Base-by-base conservation (phyloP, 2,329 filamentous ascomycete genomes). In the Westerdykella ornata region DNA sequence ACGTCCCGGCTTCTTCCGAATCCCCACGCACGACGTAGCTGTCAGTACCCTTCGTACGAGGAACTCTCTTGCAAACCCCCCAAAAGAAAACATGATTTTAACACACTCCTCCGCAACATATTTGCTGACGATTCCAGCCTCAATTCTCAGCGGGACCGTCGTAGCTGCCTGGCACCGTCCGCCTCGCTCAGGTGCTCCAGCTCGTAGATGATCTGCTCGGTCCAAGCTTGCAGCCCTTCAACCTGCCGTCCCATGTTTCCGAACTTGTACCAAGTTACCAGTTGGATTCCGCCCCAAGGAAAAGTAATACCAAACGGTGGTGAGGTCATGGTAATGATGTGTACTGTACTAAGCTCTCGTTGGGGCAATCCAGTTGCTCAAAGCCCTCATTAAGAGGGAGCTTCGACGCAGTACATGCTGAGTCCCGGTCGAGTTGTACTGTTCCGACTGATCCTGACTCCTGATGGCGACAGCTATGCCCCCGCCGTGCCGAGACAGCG, bases 1-100 rank as follows among this genome's bases (percentile, higher is more conserved):
- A 59, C 57, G 38, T 61, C n/a, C n/a, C n/a, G n/a, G n/a, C n/a
- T n/a, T n/a, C 58, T 34, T 63, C 57, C 6, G 47, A 51, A 0
- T 58, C 57, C 4, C 45, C 52, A 15, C 52, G 54, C 1, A 61
- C 57, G 11, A 57, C 49, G 18, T 48, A 53, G 34, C 49, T 48
- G 9, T 53, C n/a, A n/a, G n/a, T n/a, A n/a, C n/a, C n/a, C n/a
- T 45, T 30, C 31, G 5, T 17, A n/a, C n/a, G 16, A 13, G 16
- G 12, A 5, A 9, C 3, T 35, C 12, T 6, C 17, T 19, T 20
- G 19, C n/a, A 37, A 33, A 48, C 42, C 49, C 53, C 34, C 52
- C 54, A n/a, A n/a, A n/a, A n/a, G n/a, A n/a, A n/a, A n/a, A n/a
- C 49, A 55, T 47, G 14, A 57, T 53, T 43, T 56, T 54, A 43